These are phyloP conservation scores for Claviceps sp. DNA, from an alignment of 2,329 filamentous ascomycete species.

Conservation along the genomic window DNA sequence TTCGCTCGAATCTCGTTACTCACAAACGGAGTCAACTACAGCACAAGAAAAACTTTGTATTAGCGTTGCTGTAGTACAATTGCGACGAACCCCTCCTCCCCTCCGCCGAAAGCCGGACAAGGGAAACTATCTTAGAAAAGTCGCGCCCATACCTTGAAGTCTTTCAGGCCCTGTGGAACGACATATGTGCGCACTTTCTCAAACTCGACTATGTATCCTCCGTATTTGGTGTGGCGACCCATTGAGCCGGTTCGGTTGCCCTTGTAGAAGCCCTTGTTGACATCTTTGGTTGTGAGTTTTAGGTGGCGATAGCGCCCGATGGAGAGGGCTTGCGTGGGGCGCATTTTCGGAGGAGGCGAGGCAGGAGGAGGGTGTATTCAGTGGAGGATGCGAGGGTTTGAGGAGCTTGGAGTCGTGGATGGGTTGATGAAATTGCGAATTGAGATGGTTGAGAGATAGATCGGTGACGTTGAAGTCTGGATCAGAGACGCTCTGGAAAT, in stretches of 20 bases:
- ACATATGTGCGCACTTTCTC: conserved; percentile 83
- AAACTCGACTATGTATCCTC: conserved; percentile 75
- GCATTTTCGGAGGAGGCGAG: conserved; percentile 30
- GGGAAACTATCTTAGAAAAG: too few species aligned
- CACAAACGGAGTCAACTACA: conserved; percentile 69
- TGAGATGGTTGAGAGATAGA: background rate
- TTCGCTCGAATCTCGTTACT: conserved; percentile 41
- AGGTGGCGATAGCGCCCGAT: conserved; percentile 59
- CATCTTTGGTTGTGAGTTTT: conserved; percentile 80
- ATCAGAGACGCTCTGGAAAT: background rate
- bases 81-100: too few species aligned
- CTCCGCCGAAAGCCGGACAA: too few species aligned
- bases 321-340: conserved; percentile 53
- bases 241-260: conserved; percentile 80
- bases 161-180: conserved; percentile 51
- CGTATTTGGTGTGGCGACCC: conserved; percentile 72
- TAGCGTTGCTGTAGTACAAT: conserved; percentile 4
- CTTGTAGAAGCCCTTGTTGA: conserved; percentile 94
- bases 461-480: background rate
- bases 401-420: too few species aligned
- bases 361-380: too few species aligned
- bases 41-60: conserved; percentile 3
- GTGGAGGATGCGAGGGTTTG: too few species aligned
- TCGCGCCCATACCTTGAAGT: conserved; percentile 49
- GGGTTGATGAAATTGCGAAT: too few species aligned